These are phyloP conservation scores for Rhipidocladum racemiflorum DNA, from an alignment of 176 grass and related monocot species.

Conservation along the genomic window DNA sequence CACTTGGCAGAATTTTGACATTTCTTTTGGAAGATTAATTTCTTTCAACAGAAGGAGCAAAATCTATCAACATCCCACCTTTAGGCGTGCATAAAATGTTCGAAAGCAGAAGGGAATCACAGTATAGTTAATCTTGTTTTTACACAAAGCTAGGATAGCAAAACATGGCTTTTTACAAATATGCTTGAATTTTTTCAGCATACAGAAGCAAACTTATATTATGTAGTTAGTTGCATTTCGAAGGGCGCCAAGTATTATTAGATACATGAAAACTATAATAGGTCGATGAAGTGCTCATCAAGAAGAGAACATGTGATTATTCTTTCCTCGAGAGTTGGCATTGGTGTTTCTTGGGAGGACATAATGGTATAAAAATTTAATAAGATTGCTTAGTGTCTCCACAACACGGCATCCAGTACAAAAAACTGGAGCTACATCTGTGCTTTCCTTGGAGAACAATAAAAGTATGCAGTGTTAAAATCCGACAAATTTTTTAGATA, in stretches of 20 bases:
- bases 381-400: conserved; percentile 38
- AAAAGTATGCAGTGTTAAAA: conserved; percentile 17
- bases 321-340: conserved; percentile 43
- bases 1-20: conserved; percentile 44
- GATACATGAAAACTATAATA: conserved; percentile 23
- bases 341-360: conserved; percentile 26
- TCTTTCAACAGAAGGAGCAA: conserved; percentile 34
- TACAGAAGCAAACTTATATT: background rate
- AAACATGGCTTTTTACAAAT: conserved; percentile 15
- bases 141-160: background rate
- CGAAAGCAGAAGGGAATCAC: conserved; percentile 10
- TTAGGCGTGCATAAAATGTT: conserved; percentile 35
- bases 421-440: conserved; percentile 12
- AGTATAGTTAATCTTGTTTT: conserved; percentile 29
- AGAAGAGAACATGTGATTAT: conserved; percentile 51
- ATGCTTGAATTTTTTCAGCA: background rate
- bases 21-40: conserved; percentile 28
- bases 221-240: background rate
- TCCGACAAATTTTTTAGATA: too few species aligned
- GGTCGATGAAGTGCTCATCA: conserved; percentile 42
- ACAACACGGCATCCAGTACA: conserved; percentile 28
- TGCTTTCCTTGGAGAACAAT: conserved; percentile 35
- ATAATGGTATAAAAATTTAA: conserved; percentile 42
- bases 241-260: conserved; percentile 2
- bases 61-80: conserved; percentile 35